phyloP scores from a whole-genome alignment of 192 early-diverging fungal genomes.

The Entomortierella chlamydospora region DNA sequence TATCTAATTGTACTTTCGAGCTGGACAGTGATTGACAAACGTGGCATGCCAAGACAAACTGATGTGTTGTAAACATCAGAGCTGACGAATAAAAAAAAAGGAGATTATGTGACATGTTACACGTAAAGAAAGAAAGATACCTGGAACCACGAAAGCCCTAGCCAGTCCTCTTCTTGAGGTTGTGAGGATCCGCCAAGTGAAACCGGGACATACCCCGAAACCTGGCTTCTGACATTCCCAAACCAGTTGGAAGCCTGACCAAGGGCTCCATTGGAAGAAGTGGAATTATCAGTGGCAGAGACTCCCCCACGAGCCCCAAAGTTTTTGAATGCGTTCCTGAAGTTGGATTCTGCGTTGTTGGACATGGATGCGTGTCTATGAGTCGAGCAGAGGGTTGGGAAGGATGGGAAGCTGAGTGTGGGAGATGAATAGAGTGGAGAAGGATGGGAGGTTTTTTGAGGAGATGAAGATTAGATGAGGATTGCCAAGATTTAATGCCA shows the following conservation, averaged over 20 bases:
- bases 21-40: too few species aligned
- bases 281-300: slow-evolving; percentile 8
- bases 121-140: too few species aligned
- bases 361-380: slow-evolving; percentile 36
- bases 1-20: too few species aligned
- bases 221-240: slow-evolving; percentile 41
- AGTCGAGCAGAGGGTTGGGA: too few species aligned
- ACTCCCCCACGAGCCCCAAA: slow-evolving; percentile 53
- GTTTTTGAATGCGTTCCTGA: slow-evolving; percentile 60
- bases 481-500: too few species aligned
- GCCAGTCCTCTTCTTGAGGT: slow-evolving; percentile 50
- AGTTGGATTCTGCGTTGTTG: slow-evolving; percentile 58
- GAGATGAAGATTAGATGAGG: too few species aligned
- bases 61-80: too few species aligned
- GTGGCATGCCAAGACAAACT: neutral
- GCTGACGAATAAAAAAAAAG: too few species aligned
- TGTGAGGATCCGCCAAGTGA: slow-evolving; percentile 39
- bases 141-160: slow-evolving; percentile 49
- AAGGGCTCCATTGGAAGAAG: slow-evolving; percentile 11
- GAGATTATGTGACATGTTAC: too few species aligned
- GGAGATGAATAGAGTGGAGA: too few species aligned
- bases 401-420: too few species aligned
- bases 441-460: too few species aligned
- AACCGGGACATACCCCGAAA: slow-evolving; percentile 45
- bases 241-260: slow-evolving; percentile 41